Conservation (phyloP, 495 filamentous ascomycete species). For the Neurospora sp. region DNA sequence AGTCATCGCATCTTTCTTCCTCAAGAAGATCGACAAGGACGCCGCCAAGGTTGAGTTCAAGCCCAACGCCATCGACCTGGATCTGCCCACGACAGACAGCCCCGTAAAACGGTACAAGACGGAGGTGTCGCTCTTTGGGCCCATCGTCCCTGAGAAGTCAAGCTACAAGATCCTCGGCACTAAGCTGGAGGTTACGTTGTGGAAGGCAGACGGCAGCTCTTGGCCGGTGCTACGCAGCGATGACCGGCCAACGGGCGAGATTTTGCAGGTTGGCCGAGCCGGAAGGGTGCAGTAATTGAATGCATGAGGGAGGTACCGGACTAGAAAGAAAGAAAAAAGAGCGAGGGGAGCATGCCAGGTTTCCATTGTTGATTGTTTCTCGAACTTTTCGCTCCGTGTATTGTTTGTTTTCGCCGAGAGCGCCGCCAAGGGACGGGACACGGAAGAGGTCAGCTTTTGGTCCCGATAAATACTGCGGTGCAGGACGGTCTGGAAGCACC, state of each 20-base stretch:
- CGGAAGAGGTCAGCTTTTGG: slow-evolving; percentile 2
- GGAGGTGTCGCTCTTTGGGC: slow-evolving; percentile 62
- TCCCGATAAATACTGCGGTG: not conserved
- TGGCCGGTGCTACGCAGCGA: slow-evolving; percentile 88
- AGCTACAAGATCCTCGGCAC: slow-evolving; percentile 84
- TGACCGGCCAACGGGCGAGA: slow-evolving; percentile 65
- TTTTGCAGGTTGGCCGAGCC: slow-evolving; percentile 72
- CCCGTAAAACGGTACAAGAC: slow-evolving; percentile 64
- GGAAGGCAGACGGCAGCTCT: slow-evolving; percentile 70
- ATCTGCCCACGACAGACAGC: slow-evolving; percentile 72
- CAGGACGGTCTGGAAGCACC: not conserved
- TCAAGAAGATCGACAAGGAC: slow-evolving; percentile 91
- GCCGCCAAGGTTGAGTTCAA: slow-evolving; percentile 60
- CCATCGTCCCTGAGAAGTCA: slow-evolving; percentile 62
- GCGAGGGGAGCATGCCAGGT: not conserved
- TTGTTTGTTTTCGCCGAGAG: not conserved
- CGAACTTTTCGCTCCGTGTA: not conserved
- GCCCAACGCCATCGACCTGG: slow-evolving; percentile 49
- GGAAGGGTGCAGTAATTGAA: slow-evolving; percentile 44
- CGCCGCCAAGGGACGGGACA: slow-evolving; percentile 5
- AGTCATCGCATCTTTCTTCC: slow-evolving; percentile 84
- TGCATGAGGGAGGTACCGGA: not conserved
- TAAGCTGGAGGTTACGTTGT: slow-evolving; percentile 79
- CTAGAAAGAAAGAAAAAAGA: slow-evolving; percentile 2
- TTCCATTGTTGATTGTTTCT: not conserved